phyloP scores from a whole-genome alignment of 2,329 filamentous ascomycete genomes.

The Podosphaera fusca region DNA sequence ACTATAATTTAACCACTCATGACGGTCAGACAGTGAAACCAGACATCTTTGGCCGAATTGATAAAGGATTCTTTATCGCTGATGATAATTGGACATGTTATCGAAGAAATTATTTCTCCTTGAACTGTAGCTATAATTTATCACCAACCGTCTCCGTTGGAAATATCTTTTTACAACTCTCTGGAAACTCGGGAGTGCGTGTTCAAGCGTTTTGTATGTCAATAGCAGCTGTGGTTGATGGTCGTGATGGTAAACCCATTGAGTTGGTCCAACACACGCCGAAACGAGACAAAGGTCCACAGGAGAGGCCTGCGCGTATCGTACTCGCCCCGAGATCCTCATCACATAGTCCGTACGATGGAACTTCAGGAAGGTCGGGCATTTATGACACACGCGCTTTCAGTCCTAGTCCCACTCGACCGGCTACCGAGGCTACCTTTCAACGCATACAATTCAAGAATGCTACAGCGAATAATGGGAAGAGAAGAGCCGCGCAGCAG shows the following conservation, averaged over 20 bases:
- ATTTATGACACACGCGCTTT: constrained; percentile 10
- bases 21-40: constrained; percentile 30
- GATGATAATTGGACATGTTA: constrained; percentile 55
- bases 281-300: constrained; percentile 48
- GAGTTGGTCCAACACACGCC: constrained; percentile 57
- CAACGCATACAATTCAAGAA: constrained; percentile 57
- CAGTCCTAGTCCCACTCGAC: constrained; percentile 10
- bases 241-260: constrained; percentile 35
- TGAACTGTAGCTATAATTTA: constrained; percentile 39
- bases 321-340: constrained; percentile 15
- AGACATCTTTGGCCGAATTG: constrained; percentile 42
- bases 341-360: constrained; percentile 8
- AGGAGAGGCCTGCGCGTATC: constrained; percentile 32
- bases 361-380: constrained; percentile 2
- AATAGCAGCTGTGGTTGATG: constrained; percentile 43
- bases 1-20: constrained; percentile 24
- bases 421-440: constrained; percentile 22
- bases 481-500: constrained; percentile 47
- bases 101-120: constrained; percentile 47
- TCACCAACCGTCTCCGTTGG: constrained; percentile 21
- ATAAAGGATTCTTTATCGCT: constrained; percentile 44
- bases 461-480: constrained; percentile 53
- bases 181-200: constrained; percentile 7
- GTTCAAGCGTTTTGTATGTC: constrained; percentile 41
- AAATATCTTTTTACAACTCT: constrained; percentile 18